Percentiles rank a stretch among this genome's conserved stretches.
Conservation (phyloP, 345 rosid species). For the Salix purpurea region DNA sequence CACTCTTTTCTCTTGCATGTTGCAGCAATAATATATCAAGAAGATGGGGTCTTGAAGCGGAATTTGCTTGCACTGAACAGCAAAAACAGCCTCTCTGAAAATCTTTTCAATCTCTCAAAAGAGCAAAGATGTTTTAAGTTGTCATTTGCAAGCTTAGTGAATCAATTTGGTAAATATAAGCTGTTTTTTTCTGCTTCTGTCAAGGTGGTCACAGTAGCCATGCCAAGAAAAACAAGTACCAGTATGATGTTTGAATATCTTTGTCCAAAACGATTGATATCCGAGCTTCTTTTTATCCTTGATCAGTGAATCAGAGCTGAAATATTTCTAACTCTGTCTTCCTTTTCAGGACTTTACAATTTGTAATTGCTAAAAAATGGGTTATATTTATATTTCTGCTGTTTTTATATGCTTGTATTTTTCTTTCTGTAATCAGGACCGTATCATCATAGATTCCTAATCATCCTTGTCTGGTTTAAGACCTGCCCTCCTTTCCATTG, state of each 20-base stretch:
- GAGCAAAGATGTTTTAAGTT: not conserved
- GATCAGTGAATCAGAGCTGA: slow-evolving; percentile 8
- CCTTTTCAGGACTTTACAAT: not conserved
- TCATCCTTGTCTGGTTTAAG: slow-evolving; percentile 6
- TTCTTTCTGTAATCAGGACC: slow-evolving; percentile 10
- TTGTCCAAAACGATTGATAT: slow-evolving; percentile 25
- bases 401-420: not conserved
- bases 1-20: not conserved
- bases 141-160: not conserved
- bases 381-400: not conserved
- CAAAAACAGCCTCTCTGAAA: not conserved
- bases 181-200: not conserved
- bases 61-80: not conserved
- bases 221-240: slow-evolving; percentile 2
- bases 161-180: not conserved
- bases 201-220: not conserved
- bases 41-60: not conserved
- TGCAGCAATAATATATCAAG: not conserved
- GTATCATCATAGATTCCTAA: slow-evolving; percentile 17
- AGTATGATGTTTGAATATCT: slow-evolving; percentile 18
- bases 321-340: slow-evolving; percentile 4
- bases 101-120: not conserved
- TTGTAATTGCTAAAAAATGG: not conserved
- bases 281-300: not conserved
- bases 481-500: slow-evolving; percentile 22